Evolutionary conservation across 805 yeast genomes (phyloP).

Genomic region (Spathaspora girioi): DNA sequence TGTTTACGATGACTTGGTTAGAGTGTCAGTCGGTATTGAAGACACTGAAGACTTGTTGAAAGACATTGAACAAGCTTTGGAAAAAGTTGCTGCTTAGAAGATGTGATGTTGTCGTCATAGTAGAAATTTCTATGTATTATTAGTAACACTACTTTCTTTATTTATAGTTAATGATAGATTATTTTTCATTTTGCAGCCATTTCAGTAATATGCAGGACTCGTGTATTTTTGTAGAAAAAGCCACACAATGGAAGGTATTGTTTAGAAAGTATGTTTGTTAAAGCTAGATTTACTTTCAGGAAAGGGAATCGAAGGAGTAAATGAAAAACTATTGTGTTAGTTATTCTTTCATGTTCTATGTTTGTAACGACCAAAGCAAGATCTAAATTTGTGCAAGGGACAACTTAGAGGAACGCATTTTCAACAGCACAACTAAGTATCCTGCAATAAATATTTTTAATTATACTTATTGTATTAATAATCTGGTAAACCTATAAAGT

Average conservation of each 20-base stretch:
- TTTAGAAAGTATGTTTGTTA: too few species aligned
- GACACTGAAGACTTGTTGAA: conserved; percentile 71
- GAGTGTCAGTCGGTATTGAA: conserved; percentile 86
- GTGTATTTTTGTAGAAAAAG: neutral
- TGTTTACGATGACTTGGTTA: conserved; percentile 75
- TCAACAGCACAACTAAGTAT: too few species aligned
- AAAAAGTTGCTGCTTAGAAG: conserved; percentile 9
- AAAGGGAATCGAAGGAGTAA: too few species aligned
- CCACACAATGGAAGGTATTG: neutral
- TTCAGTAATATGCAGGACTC: neutral
- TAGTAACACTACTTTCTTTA: neutral
- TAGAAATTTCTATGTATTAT: neutral
- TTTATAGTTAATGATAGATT: neutral
- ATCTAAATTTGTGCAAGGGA: too few species aligned
- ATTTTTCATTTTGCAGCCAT: neutral
- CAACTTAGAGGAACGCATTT: too few species aligned
- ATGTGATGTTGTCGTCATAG: neutral
- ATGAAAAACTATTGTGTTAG: too few species aligned
- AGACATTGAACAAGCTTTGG: conserved; percentile 69
- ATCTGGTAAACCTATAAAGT: too few species aligned
- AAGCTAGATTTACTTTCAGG: too few species aligned
- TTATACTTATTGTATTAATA: too few species aligned
- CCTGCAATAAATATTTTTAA: too few species aligned
- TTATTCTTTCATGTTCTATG: too few species aligned
- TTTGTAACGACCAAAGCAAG: too few species aligned